Evolutionary conservation across 1,139 yeast genomes (phyloP), one percentile per base, ranked within the genome.

Genomic region (Nakaseomyces glabratus): DNA sequence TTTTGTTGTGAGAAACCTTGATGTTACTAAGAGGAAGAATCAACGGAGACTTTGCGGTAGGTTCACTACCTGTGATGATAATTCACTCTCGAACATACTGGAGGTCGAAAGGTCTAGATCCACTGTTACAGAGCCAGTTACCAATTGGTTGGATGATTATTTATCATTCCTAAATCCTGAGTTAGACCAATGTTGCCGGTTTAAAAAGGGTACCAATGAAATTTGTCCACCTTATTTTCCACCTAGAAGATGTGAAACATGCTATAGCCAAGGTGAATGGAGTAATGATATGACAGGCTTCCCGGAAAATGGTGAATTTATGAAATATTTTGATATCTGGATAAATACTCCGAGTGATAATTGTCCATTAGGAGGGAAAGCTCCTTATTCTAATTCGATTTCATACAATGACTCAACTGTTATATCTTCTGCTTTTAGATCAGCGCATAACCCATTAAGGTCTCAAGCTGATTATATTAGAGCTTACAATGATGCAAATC

Each of bases 291-390:
- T 90, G 95, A 65, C 69, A 8, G 95, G 93, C 0, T 74, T 90
- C 49, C 98, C 98, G 0, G 74, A 73, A 45, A 82, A 77, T 13
- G 66, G 67, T 0, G 80, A 77, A 28, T 90, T 90, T 49, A 73
- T 82, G 76, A 63, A 63, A 33, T 85, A 67, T 51, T 80, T 85
- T 53, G 59, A 72, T 17, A 73, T 79, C 31, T 90, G 98, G 98
- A 82, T 90, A 20, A 67, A 75, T 28, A 61, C 82, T 1, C 84
- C 84, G 29, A 81, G 95, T 39, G 93, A 84, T 48, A 86, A 93
- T 3, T 90, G 98, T 58, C 96, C 97, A 1, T 64, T 90, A 20
- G 97, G 95, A 3, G 98, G 98, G 1, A 81, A 82, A 51, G 97
- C 97, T 0, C 94, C 97, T 0, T 90, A 88, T 51, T 69, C 82